phyloP scores from a whole-genome alignment of 768 basidiomycete species.

The Agrocybe praecox region DNA sequence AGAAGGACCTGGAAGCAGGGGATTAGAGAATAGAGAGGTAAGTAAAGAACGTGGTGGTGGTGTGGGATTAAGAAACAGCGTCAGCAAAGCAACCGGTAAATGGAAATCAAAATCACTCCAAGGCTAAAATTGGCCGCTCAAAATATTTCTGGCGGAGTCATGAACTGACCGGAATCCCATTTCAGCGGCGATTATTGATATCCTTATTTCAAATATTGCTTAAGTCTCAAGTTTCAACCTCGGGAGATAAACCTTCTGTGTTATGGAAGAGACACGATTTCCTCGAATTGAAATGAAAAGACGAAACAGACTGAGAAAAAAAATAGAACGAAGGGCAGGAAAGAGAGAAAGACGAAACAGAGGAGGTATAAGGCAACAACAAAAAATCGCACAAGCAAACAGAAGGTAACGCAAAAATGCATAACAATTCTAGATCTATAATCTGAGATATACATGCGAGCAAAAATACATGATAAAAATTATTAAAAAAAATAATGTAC shows the following conservation, averaged over 20 bases:
- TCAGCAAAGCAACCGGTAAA: neutral
- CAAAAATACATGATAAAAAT: neutral
- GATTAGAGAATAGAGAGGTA: neutral
- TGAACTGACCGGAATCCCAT: neutral
- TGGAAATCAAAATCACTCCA: neutral
- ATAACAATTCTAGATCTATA: neutral
- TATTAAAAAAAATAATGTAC: neutral
- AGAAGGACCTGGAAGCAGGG: neutral
- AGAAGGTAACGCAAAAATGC: neutral
- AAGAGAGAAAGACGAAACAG: neutral
- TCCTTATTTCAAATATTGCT: too few relatives aligned
- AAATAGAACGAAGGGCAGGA: neutral
- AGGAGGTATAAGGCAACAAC: neutral
- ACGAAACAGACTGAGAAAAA: too few relatives aligned
- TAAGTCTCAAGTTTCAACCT: too few relatives aligned
- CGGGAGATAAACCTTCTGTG: too few relatives aligned
- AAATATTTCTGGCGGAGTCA: neutral
- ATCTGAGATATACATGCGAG: neutral
- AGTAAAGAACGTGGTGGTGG: conserved; percentile 1
- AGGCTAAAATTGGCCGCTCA: neutral
- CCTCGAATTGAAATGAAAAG: too few relatives aligned
- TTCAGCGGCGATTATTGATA: too few relatives aligned
- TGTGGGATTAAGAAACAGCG: neutral
- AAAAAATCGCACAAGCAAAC: neutral
- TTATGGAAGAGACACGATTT: too few relatives aligned